Evolutionary conservation across 805 yeast species (phyloP).

Genomic region (Metschnikowia kunwiensis): DNA sequence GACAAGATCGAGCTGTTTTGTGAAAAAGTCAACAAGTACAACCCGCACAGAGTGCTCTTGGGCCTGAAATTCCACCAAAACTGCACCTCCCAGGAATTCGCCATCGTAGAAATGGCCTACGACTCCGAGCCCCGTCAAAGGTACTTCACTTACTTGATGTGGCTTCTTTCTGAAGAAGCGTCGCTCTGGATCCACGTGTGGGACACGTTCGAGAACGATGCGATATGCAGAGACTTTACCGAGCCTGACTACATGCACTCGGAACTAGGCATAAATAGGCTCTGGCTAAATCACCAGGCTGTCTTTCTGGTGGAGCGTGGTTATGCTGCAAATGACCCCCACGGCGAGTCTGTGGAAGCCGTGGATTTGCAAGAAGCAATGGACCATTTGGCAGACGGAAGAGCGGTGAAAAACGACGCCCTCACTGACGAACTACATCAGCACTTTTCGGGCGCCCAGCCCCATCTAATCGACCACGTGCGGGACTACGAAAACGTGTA

Average conservation of each 20-base stretch:
- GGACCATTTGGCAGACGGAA: neutral
- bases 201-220: slow-evolving; percentile 17
- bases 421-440: neutral
- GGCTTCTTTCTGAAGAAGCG: slow-evolving; percentile 3
- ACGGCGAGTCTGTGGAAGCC: slow-evolving; percentile 15
- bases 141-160: slow-evolving; percentile 14
- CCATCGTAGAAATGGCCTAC: slow-evolving; percentile 10
- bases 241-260: slow-evolving; percentile 13
- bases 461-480: slow-evolving; percentile 9
- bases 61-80: neutral
- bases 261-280: slow-evolving; percentile 12
- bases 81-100: slow-evolving; percentile 1
- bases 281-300: slow-evolving; percentile 7
- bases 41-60: slow-evolving; percentile 11
- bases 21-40: slow-evolving; percentile 7
- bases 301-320: slow-evolving; percentile 7
- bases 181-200: slow-evolving; percentile 13
- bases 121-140: slow-evolving; percentile 6
- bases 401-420: neutral
- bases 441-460: neutral
- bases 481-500: slow-evolving; percentile 9
- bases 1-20: neutral
- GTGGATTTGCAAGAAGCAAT: slow-evolving; percentile 7
- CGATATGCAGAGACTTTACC: slow-evolving; percentile 15
- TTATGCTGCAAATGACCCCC: slow-evolving; percentile 11